phyloP scores from a whole-genome alignment of 495 filamentous ascomycete genomes.

The Hypoxylon cercidicola region DNA sequence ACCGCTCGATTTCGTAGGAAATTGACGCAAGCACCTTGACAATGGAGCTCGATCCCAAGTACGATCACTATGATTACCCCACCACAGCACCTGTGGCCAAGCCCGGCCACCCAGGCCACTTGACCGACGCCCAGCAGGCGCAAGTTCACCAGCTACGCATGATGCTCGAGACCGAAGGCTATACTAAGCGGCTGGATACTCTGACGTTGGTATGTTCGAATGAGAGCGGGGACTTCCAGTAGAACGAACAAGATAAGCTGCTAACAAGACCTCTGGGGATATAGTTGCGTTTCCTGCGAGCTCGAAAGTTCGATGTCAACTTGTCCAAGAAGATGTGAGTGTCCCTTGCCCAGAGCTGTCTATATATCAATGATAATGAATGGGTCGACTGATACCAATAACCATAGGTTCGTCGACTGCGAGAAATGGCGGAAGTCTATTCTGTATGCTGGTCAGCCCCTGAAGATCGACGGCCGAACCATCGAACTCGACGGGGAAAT shows the following conservation, averaged over 20 bases:
- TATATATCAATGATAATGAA: background rate
- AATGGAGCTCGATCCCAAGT: constrained; percentile 82
- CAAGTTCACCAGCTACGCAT: constrained; percentile 85
- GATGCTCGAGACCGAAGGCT: constrained; percentile 84
- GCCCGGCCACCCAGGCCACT: constrained; percentile 87
- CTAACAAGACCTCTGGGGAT: constrained; percentile 21
- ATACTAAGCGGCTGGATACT: constrained; percentile 88
- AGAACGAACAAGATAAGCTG: background rate
- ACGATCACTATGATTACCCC: constrained; percentile 95
- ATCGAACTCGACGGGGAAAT: constrained; percentile 83
- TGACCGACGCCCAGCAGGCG: constrained; percentile 88
- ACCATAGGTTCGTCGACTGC: constrained; percentile 82
- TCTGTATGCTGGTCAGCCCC: constrained; percentile 47
- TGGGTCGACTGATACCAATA: constrained; percentile 36
- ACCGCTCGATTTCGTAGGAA: constrained; percentile 26
- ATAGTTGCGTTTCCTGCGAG: constrained; percentile 88
- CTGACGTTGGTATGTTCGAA: constrained; percentile 73
- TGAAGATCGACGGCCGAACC: constrained; percentile 37
- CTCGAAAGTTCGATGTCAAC: constrained; percentile 92
- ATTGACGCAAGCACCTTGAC: constrained; percentile 41
- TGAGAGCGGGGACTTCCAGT: background rate
- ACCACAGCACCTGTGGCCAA: constrained; percentile 74
- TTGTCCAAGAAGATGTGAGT: constrained; percentile 86
- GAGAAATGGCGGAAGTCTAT: constrained; percentile 90
- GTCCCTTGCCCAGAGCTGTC: constrained; percentile 2